phyloP scores from a whole-genome alignment of 2,329 filamentous ascomycete genomes.

The Alternaria alternata region DNA sequence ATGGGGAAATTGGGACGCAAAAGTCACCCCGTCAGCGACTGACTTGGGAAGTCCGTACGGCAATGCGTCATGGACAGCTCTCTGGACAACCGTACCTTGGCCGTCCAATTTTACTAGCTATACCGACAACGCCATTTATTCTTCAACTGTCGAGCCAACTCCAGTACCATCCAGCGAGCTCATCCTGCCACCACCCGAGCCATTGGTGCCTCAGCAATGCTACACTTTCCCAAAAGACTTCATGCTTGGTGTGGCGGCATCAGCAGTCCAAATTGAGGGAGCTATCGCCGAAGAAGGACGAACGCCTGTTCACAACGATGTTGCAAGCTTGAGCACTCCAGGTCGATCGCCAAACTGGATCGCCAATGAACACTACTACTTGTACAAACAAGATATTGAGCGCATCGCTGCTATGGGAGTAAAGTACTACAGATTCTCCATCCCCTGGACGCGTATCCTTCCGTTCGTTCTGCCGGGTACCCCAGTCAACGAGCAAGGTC shows the following conservation, averaged over 20 bases:
- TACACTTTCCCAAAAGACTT: slow-evolving; percentile 61
- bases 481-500: slow-evolving; percentile 60
- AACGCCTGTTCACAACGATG: slow-evolving; percentile 33
- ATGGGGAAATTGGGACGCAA: slow-evolving; percentile 55
- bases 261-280: slow-evolving; percentile 41
- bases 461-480: slow-evolving; percentile 61
- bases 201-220: slow-evolving; percentile 59
- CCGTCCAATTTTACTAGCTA: slow-evolving; percentile 44
- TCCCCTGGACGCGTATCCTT: slow-evolving; percentile 62
- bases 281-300: slow-evolving; percentile 44
- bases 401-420: slow-evolving; percentile 62
- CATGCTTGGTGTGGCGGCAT: slow-evolving; percentile 41
- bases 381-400: slow-evolving; percentile 66
- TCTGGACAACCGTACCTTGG: slow-evolving; percentile 49
- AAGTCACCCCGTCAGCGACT: slow-evolving; percentile 44
- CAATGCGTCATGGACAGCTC: slow-evolving; percentile 50
- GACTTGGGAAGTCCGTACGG: slow-evolving; percentile 50
- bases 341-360: slow-evolving; percentile 24
- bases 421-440: slow-evolving; percentile 62
- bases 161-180: slow-evolving; percentile 64
- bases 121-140: slow-evolving; percentile 46
- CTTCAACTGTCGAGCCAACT: slow-evolving; percentile 64
- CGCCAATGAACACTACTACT: slow-evolving; percentile 62
- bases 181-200: slow-evolving; percentile 62
- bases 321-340: slow-evolving; percentile 17